These are phyloP conservation scores for Gentiana dahurica DNA, from an alignment of 257 asterid genomes.

Conservation along the genomic window DNA sequence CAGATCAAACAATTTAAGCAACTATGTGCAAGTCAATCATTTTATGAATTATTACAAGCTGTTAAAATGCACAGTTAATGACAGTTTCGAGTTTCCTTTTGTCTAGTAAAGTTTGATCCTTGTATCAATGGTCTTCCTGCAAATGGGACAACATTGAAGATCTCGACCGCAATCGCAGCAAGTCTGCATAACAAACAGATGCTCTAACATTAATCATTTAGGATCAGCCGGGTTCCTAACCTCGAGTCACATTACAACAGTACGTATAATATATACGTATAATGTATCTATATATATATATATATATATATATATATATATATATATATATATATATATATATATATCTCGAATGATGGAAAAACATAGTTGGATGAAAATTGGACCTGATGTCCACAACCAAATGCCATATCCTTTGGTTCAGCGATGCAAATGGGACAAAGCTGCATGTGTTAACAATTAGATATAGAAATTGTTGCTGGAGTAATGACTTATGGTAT, in stretches of 20 bases:
- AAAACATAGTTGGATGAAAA: conserved; percentile 1
- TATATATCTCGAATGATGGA: background rate
- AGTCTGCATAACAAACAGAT: conserved; percentile 22
- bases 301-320: background rate
- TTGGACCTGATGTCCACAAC: too few relatives aligned
- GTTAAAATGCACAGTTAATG: too few relatives aligned
- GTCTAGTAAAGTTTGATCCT: conserved; percentile 41
- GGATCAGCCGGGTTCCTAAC: too few relatives aligned
- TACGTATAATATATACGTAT: background rate
- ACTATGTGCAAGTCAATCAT: too few relatives aligned
- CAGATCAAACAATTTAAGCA: too few relatives aligned
- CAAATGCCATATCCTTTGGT: conserved; percentile 34
- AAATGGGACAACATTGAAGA: conserved; percentile 40
- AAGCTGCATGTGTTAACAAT: conserved; percentile 17
- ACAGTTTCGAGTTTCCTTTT: too few relatives aligned
- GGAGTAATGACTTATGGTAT: background rate
- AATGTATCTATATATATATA: too few relatives aligned
- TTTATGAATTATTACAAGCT: too few relatives aligned
- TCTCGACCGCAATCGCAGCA: conserved; percentile 51
- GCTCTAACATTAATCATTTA: too few relatives aligned
- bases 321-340: too few relatives aligned
- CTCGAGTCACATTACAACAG: background rate
- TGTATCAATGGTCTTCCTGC: conserved; percentile 40
- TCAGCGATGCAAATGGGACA: conserved; percentile 41
- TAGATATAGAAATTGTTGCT: background rate